Evolutionary conservation across 2,329 filamentous ascomycete genomes (phyloP).

Genomic region (Coniochaeta sp.): DNA sequence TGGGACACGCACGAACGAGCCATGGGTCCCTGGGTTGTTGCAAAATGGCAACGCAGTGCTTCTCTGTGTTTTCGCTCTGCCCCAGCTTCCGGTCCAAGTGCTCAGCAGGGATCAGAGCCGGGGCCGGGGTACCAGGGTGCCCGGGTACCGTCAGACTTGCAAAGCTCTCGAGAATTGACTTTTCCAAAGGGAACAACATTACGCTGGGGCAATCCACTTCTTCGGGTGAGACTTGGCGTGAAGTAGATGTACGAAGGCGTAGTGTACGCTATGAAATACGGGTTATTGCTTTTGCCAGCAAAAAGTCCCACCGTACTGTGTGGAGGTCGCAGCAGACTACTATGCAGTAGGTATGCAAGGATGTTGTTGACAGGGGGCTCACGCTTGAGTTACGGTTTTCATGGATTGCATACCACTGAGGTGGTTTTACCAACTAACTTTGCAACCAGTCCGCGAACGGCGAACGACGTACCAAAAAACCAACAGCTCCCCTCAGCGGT

Average conservation of each 20-base stretch:
- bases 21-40: not conserved
- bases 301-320: not conserved
- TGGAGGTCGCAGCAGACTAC: not conserved
- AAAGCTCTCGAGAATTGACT: not conserved
- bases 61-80: not conserved
- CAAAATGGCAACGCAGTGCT: not conserved
- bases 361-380: not conserved
- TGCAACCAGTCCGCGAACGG: too few species aligned
- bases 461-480: too few species aligned
- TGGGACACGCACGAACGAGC: slow-evolving; percentile 2
- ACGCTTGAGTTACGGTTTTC: not conserved
- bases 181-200: not conserved
- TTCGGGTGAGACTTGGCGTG: not conserved
- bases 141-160: not conserved
- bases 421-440: too few species aligned
- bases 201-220: not conserved
- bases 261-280: not conserved
- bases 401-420: not conserved
- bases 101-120: not conserved
- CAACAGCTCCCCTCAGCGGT: too few species aligned
- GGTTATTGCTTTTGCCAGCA: not conserved
- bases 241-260: not conserved
- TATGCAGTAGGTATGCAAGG: too few species aligned
- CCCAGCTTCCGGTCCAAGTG: not conserved
- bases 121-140: not conserved